Percentiles rank a stretch among this genome's conserved stretches.
Evolutionary conservation across 495 filamentous ascomycete species (phyloP).

Genomic region (Trichodelitschia bisporula): DNA sequence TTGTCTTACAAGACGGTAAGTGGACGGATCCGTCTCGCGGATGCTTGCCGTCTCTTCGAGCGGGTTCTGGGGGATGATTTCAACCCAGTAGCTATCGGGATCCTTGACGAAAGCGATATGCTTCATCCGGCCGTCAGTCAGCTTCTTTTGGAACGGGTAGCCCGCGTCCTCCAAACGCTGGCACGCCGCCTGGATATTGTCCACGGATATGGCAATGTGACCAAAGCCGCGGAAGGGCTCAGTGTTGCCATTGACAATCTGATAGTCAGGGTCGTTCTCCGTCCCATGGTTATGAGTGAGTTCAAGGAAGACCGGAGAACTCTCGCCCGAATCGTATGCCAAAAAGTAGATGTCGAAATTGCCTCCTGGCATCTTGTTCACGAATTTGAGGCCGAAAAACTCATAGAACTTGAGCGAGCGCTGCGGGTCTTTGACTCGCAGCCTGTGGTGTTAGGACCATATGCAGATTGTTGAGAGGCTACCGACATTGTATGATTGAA

Average conservation of each 20-base stretch:
- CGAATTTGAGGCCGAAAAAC: conserved; percentile 66
- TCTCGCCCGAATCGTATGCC: conserved; percentile 44
- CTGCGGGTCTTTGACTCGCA: conserved; percentile 86
- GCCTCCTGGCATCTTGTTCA: conserved; percentile 55
- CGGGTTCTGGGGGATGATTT: conserved; percentile 18
- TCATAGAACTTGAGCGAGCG: conserved; percentile 87
- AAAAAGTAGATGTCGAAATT: conserved; percentile 86
- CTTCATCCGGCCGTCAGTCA: conserved; percentile 69
- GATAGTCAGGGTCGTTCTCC: conserved; percentile 62
- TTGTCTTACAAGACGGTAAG: conserved; percentile 20
- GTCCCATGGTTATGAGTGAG: conserved; percentile 96
- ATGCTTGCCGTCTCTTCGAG: conserved; percentile 25
- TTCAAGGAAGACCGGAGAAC: conserved; percentile 54
- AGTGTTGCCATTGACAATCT: conserved; percentile 66
- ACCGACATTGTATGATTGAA: conserved; percentile 61
- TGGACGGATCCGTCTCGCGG: conserved; percentile 25
- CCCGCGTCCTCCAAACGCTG: conserved; percentile 68
- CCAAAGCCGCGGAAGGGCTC: conserved; percentile 77
- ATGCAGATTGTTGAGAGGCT: neutral
- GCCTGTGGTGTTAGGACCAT: conserved; percentile 23
- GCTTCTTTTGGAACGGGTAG: conserved; percentile 82
- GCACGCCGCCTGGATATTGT: conserved; percentile 79
- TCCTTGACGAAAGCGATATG: conserved; percentile 82
- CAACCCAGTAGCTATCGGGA: conserved; percentile 68
- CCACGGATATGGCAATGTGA: conserved; percentile 68